These are phyloP conservation scores for Vigna radiata DNA, from an alignment of 306 rosid species.

Conservation along the genomic window DNA sequence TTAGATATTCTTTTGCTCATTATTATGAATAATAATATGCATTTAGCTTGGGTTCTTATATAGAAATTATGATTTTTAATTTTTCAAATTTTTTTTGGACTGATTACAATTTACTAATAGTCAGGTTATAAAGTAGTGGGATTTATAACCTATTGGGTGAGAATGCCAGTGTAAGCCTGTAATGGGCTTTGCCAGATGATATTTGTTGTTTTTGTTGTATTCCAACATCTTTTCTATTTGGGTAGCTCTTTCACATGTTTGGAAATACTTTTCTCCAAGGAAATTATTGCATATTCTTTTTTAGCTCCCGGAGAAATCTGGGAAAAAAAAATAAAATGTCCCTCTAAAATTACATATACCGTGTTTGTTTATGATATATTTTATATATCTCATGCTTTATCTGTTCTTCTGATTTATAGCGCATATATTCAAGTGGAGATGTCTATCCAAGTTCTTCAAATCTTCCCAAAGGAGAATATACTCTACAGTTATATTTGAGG, in stretches of 20 bases:
- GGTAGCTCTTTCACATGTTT: slow-evolving; percentile 23
- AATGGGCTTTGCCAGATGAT: slow-evolving; percentile 28
- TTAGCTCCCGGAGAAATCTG: neutral
- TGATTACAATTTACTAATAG: neutral
- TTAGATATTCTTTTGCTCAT: slow-evolving; percentile 20
- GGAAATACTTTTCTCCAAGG: neutral
- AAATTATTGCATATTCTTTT: neutral
- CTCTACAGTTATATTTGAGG: slow-evolving; percentile 82
- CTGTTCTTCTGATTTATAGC: slow-evolving; percentile 56
- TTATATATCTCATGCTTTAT: slow-evolving; percentile 32
- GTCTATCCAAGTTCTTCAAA: slow-evolving; percentile 76
- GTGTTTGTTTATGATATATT: slow-evolving; percentile 29
- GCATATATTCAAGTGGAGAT: slow-evolving; percentile 83
- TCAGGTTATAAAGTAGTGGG: neutral
- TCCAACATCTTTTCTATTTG: slow-evolving; percentile 28
- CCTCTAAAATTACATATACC: neutral
- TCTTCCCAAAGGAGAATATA: slow-evolving; percentile 96
- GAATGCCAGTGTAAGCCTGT: slow-evolving; percentile 19
- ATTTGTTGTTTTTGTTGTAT: slow-evolving; percentile 15
- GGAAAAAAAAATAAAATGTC: neutral
- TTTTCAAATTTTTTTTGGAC: slow-evolving; percentile 17
- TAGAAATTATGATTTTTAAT: slow-evolving; percentile 34
- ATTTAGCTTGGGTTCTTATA: slow-evolving; percentile 1
- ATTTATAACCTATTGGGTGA: slow-evolving; percentile 26
- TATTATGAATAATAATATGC: slow-evolving; percentile 26